phyloP scores from a whole-genome alignment of 495 filamentous ascomycete genomes.

The Aspergillus sclerotioniger region DNA sequence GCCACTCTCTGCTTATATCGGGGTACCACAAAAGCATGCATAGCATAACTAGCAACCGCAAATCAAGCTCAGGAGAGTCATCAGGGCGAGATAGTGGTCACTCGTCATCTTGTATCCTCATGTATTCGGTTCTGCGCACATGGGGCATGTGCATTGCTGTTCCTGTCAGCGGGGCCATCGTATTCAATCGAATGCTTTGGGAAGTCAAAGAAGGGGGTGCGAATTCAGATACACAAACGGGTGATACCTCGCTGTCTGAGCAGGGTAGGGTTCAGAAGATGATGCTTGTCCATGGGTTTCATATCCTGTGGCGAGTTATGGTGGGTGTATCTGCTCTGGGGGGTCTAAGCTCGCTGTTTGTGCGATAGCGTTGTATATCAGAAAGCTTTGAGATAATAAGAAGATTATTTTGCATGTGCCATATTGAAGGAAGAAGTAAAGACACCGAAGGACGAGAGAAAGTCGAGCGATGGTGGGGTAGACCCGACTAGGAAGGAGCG shows the following conservation, averaged over 20 bases:
- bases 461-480: no score
- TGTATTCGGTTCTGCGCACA: constrained; percentile 59
- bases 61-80: constrained; percentile 11
- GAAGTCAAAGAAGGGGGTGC: constrained; percentile 10
- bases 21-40: constrained; percentile 51
- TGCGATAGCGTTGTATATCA: background rate
- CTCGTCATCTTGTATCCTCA: constrained; percentile 24
- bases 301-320: constrained; percentile 14
- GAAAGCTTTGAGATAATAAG: no score
- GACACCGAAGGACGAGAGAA: no score
- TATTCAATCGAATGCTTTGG: constrained; percentile 47
- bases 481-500: no score
- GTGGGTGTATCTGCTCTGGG: constrained; percentile 15
- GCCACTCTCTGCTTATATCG: constrained; percentile 54
- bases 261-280: constrained; percentile 18
- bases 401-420: no score
- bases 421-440: no score
- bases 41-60: constrained; percentile 10
- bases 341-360: background rate
- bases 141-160: constrained; percentile 65
- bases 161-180: constrained; percentile 57
- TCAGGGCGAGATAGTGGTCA: constrained; percentile 3
- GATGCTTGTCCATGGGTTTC: constrained; percentile 10
- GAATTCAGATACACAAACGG: background rate
- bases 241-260: constrained; percentile 50